Conservation (phyloP, 192 early-diverging fungal genomes). For the Jimgerdemannia flammicorona region DNA sequence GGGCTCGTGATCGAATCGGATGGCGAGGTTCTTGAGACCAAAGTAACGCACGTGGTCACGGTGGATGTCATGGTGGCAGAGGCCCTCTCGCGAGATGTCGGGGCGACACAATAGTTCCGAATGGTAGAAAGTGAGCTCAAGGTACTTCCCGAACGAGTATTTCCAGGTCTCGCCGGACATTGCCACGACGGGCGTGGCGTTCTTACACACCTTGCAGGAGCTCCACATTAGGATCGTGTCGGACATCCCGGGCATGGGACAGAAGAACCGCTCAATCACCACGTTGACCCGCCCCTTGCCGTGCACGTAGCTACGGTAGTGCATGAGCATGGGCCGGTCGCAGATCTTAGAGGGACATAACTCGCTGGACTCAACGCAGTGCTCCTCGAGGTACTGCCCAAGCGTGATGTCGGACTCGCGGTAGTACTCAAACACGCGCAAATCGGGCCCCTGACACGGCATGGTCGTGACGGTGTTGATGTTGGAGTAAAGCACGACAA, state of each 20-base stretch:
- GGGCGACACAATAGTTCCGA: slow-evolving; percentile 57
- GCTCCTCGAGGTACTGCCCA: slow-evolving; percentile 83
- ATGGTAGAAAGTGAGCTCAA: slow-evolving; percentile 91
- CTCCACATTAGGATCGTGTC: slow-evolving; percentile 89
- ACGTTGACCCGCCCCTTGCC: slow-evolving; percentile 76
- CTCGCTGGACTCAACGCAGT: slow-evolving; percentile 65
- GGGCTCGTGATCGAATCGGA: slow-evolving; percentile 73
- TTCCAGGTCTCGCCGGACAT: slow-evolving; percentile 89
- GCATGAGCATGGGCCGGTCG: slow-evolving; percentile 71
- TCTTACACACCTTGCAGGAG: slow-evolving; percentile 71
- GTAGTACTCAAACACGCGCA: slow-evolving; percentile 83
- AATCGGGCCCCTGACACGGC: slow-evolving; percentile 67
- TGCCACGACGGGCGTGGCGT: slow-evolving; percentile 63
- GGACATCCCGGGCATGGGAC: slow-evolving; percentile 61
- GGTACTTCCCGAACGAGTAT: slow-evolving; percentile 97
- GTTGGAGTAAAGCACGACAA: slow-evolving; percentile 71
- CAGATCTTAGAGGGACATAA: slow-evolving; percentile 71
- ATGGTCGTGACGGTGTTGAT: too few relatives aligned
- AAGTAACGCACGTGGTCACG: slow-evolving; percentile 86
- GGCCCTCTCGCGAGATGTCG: too few relatives aligned
- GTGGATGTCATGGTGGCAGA: slow-evolving; percentile 82
- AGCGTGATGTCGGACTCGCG: slow-evolving; percentile 77
- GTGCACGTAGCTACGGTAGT: slow-evolving; percentile 87
- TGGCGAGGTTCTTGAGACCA: slow-evolving; percentile 66
- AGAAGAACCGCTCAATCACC: slow-evolving; percentile 54